Percentiles rank a stretch among this genome's conserved stretches.
Evolutionary conservation across 2,329 filamentous ascomycete species (phyloP).

Genomic region (Diplodia sapinea): DNA sequence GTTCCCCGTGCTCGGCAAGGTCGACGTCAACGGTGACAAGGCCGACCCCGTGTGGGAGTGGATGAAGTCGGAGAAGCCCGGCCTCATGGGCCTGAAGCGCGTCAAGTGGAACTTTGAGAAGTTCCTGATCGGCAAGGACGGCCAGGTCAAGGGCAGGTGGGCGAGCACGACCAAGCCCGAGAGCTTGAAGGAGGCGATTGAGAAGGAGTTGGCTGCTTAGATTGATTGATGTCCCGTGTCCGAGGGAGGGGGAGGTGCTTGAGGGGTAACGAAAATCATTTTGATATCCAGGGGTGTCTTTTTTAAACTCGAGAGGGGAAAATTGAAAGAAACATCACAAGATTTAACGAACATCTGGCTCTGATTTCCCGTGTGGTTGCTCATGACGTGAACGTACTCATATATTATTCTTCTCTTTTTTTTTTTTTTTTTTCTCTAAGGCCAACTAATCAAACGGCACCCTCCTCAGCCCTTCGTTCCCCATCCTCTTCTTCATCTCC

Average conservation of each 20-base stretch:
- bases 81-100: constrained; percentile 83
- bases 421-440: not conserved
- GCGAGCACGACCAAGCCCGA: constrained; percentile 88
- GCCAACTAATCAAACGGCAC: constrained; percentile 75
- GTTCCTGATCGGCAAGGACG: constrained; percentile 87
- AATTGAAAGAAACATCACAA: not conserved
- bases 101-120: constrained; percentile 99
- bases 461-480: constrained; percentile 68
- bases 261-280: not conserved
- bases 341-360: not conserved
- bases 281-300: constrained; percentile 27
- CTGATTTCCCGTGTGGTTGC: not conserved
- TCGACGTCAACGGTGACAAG: constrained; percentile 87
- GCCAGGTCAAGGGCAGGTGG: constrained; percentile 84
- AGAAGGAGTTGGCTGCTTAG: constrained; percentile 66
- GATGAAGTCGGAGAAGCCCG: constrained; percentile 74
- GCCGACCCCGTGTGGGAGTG: constrained; percentile 81
- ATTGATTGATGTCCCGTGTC: not conserved
- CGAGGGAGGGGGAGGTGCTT: not conserved
- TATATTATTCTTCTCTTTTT: not conserved
- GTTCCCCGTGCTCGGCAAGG: constrained; percentile 91
- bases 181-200: constrained; percentile 73
- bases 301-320: not conserved
- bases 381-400: not conserved
- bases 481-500: constrained; percentile 78